Evolutionary conservation across 2,329 filamentous ascomycete genomes (phyloP), one percentile per base, ranked within the genome.

Genomic region (Drechslera avenae): DNA sequence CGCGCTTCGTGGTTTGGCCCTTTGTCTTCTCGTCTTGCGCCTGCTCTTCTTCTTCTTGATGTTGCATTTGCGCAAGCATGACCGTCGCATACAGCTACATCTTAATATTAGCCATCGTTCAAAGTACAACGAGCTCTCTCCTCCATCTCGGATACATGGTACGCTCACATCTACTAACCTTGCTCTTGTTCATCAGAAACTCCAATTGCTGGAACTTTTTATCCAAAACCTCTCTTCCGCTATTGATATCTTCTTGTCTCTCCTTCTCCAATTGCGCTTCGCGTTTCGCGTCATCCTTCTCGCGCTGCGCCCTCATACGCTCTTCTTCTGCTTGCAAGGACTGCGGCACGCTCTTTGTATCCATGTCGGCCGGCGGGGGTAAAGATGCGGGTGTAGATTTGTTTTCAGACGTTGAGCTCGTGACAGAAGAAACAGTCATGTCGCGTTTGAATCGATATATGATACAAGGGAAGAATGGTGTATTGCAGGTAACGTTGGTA

Each of bases 1-100:
- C 79, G 36, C 73, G 69, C 58, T 78, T 78, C 53, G 73, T 73
- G 3, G 76, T 72, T 39, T 76, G 68, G 42, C 78, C 77, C 39
- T 73, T 67, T 7, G 73, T 77, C 60, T 75, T 75, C 53, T 76
- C 73, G 46, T 80, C 75, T 53, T 76, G 75, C 2, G 62, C 75
- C 23, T 74, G 74, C 19, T 78, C 77, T 31, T 74, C 74, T 44
- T 80, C 76, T 57, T 81, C 79, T 57, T 80, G 77, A 49, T 75
- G 72, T 59, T 79, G 78, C 78, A 81, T 81, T 60, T 81, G 78
- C 50, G 76, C 69, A 21, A 81, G 69, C 79, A 81, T 81, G 39
- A 81, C 79, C 2, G 75, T 75, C 30, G 77, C 78, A 48, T 80
- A 81, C 14, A 81, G 67, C 72, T 73, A 36, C 4, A 33, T 39